phyloP scores from a whole-genome alignment of 805 yeast species.

The Ogataea trehaloabstinens region DNA sequence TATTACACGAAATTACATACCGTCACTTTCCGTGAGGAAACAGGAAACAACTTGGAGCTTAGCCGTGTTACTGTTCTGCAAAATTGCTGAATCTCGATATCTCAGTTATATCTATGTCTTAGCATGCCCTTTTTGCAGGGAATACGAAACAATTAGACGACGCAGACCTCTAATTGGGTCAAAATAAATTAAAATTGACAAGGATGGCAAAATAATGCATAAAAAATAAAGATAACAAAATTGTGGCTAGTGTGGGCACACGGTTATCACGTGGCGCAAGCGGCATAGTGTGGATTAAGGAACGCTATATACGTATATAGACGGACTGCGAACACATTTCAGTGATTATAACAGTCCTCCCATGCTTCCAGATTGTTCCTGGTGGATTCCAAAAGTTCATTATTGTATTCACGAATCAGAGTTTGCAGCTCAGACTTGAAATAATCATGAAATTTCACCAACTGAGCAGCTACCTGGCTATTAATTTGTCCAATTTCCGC shows the following conservation, averaged over 20 bases:
- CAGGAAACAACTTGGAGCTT: too few species aligned
- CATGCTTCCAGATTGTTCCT: conserved; percentile 24
- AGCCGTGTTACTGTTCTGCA: too few species aligned
- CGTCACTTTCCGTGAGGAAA: too few species aligned
- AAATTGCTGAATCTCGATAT: too few species aligned
- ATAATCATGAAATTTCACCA: conserved; percentile 31
- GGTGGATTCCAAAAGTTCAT: conserved; percentile 23
- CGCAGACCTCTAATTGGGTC: conserved; percentile 7
- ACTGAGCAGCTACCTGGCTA: conserved; percentile 21
- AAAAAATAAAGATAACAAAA: conserved; percentile 12
- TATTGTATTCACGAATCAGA: conserved; percentile 23
- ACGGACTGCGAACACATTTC: not conserved
- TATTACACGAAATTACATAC: too few species aligned
- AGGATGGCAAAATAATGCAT: conserved; percentile 18
- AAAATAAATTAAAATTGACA: not conserved
- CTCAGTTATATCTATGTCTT: too few species aligned
- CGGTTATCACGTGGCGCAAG: too few species aligned
- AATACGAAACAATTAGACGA: too few species aligned
- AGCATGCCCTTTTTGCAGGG: too few species aligned
- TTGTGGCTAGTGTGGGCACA: conserved; percentile 1
- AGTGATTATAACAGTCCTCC: conserved; percentile 24
- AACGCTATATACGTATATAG: not conserved
- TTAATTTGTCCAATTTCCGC: conserved; percentile 28
- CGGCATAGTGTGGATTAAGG: not conserved
- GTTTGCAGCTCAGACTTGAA: conserved; percentile 25